phyloP scores from a whole-genome alignment of 2,329 filamentous ascomycete genomes.

The Calonectria pseudoreteaudii region DNA sequence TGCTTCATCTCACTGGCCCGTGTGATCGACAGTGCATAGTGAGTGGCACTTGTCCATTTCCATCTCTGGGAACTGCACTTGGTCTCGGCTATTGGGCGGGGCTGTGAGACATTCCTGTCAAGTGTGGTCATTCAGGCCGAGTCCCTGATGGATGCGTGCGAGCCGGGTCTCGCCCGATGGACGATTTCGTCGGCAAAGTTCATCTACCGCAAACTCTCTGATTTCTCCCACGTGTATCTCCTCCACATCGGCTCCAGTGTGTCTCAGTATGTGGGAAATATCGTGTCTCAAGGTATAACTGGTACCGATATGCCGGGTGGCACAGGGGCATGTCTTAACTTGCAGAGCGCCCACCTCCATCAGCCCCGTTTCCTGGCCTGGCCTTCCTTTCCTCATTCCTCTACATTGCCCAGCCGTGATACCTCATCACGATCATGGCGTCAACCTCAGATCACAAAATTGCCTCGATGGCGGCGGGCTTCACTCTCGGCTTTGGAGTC shows the following conservation, averaged over 20 bases:
- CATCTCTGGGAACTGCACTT: background rate
- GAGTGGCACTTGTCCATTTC: background rate
- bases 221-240: background rate
- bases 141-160: background rate
- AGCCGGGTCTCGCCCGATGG: background rate
- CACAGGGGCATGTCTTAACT: constrained; percentile 1
- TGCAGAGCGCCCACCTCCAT: background rate
- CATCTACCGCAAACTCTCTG: constrained; percentile 1
- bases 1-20: background rate
- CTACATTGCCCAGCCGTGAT: too few species aligned
- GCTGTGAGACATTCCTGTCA: background rate
- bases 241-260: background rate
- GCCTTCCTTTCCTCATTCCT: background rate
- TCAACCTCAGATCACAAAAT: constrained; percentile 43
- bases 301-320: background rate
- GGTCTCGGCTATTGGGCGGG: background rate
- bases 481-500: constrained; percentile 56
- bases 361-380: background rate
- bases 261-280: background rate
- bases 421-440: constrained; percentile 19
- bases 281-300: background rate
- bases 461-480: constrained; percentile 46
- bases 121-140: background rate
- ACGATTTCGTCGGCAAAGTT: background rate
- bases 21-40: background rate